These are phyloP conservation scores for Tolypocladium sp. DNA, from an alignment of 2,329 filamentous ascomycete genomes.

Conservation along the genomic window DNA sequence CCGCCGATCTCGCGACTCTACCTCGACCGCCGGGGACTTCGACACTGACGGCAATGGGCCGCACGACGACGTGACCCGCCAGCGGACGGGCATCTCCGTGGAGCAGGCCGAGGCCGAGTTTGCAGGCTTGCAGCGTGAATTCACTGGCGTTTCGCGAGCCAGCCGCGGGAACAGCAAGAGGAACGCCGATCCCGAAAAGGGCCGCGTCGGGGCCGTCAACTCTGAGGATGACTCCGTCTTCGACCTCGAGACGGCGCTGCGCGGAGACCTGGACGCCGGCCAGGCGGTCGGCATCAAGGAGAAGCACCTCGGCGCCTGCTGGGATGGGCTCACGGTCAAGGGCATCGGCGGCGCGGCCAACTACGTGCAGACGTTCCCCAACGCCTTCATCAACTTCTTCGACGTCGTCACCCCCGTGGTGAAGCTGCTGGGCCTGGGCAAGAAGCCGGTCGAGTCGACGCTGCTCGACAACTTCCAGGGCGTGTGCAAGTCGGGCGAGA, in stretches of 20 bases:
- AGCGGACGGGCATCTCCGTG: slow-evolving; percentile 47
- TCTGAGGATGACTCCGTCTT: slow-evolving; percentile 46
- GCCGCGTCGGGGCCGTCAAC: slow-evolving; percentile 21
- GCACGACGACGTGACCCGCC: background rate
- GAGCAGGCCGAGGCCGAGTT: slow-evolving; percentile 63
- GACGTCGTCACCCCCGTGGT: slow-evolving; percentile 60
- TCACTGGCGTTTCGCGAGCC: slow-evolving; percentile 46
- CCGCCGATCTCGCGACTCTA: background rate
- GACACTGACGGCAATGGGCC: background rate
- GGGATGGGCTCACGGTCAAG: slow-evolving; percentile 68
- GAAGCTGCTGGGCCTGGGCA: slow-evolving; percentile 53
- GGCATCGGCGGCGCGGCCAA: slow-evolving; percentile 68
- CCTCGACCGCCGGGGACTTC: background rate
- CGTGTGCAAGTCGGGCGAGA: slow-evolving; percentile 71
- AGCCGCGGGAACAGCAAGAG: slow-evolving; percentile 25
- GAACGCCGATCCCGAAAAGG: slow-evolving; percentile 50
- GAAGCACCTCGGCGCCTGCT: slow-evolving; percentile 73
- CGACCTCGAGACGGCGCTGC: slow-evolving; percentile 65
- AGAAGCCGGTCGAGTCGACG: slow-evolving; percentile 61
- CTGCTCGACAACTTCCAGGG: slow-evolving; percentile 66
- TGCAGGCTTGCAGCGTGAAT: slow-evolving; percentile 52
- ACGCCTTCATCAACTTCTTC: slow-evolving; percentile 68
- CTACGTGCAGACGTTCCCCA: slow-evolving; percentile 65
- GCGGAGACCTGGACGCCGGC: slow-evolving; percentile 63
- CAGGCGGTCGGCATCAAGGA: slow-evolving; percentile 68